phyloP scores from a whole-genome alignment of 2,329 filamentous ascomycete genomes.

The Aspergillus pseudoviridinutans region DNA sequence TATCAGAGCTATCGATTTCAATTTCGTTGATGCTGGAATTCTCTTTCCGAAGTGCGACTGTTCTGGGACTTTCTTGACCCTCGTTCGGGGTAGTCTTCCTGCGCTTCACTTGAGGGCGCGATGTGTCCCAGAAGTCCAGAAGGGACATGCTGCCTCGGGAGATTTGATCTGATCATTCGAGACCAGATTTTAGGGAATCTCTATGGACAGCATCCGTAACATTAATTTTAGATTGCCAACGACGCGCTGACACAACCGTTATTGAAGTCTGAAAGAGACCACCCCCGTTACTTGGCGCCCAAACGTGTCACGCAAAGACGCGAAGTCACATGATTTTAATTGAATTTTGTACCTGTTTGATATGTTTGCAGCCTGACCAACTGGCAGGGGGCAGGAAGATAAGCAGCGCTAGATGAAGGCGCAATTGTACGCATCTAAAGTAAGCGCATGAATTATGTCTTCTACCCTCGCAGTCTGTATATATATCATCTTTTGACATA shows the following conservation, averaged over 20 bases:
- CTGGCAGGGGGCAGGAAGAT: neutral
- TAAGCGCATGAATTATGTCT: neutral
- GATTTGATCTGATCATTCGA: constrained; percentile 5
- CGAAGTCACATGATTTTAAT: constrained; percentile 14
- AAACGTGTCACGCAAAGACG: constrained; percentile 7
- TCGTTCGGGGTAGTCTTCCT: constrained; percentile 21
- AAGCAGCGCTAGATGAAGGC: neutral
- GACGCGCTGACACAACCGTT: neutral
- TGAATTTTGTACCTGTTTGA: constrained; percentile 8
- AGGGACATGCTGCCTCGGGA: constrained; percentile 28
- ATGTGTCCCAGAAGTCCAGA: constrained; percentile 34
- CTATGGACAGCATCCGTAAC: neutral
- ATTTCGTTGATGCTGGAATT: constrained; percentile 3
- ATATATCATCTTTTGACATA: neutral
- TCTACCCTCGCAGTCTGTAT: neutral
- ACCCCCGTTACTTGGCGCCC: neutral
- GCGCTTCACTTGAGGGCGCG: constrained; percentile 29
- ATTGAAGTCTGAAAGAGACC: neutral
- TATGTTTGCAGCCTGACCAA: constrained; percentile 11
- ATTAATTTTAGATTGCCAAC: neutral
- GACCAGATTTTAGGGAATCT: neutral
- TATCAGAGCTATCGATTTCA: constrained; percentile 6
- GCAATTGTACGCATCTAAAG: neutral
- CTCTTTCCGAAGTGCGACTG: constrained; percentile 1
- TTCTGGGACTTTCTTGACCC: constrained; percentile 1